These are phyloP conservation scores for Colletotrichum noveboracense DNA, from an alignment of 2,329 filamentous ascomycete species.

Conservation along the genomic window DNA sequence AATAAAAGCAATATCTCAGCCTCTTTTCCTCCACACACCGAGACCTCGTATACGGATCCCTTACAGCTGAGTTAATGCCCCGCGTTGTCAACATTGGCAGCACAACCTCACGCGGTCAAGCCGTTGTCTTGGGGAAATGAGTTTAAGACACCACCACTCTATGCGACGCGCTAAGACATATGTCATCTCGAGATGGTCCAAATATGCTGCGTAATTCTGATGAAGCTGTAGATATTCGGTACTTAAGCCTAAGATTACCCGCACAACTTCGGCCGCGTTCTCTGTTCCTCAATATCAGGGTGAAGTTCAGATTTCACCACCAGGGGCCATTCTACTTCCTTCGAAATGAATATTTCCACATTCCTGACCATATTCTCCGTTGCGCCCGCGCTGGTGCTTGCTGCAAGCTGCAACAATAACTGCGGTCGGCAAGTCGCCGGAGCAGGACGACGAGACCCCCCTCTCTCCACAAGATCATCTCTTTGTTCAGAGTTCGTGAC, in stretches of 20 bases:
- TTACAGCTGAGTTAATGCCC: neutral
- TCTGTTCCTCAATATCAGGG: neutral
- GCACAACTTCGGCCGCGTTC: neutral
- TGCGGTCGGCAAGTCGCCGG: slow-evolving; percentile 13
- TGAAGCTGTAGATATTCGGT: neutral
- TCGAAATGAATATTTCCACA: neutral
- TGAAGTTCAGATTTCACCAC: neutral
- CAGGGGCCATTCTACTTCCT: neutral
- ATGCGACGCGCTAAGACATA: neutral
- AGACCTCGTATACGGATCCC: neutral
- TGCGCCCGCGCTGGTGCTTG: neutral
- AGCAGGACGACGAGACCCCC: neutral
- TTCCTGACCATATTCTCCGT: neutral
- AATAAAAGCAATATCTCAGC: neutral
- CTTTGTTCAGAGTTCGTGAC: slow-evolving; percentile 15
- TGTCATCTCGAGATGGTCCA: neutral
- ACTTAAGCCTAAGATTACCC: neutral
- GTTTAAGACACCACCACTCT: neutral
- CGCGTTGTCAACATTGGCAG: neutral
- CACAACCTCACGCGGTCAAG: neutral
- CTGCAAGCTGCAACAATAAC: slow-evolving; percentile 14
- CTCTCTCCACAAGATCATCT: neutral
- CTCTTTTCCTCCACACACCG: fast-evolving
- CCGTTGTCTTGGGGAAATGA: neutral
- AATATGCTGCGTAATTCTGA: neutral